Evolutionary conservation across 129 eudicot species (phyloP).

Genomic region (Helianthus tuberosus): DNA sequence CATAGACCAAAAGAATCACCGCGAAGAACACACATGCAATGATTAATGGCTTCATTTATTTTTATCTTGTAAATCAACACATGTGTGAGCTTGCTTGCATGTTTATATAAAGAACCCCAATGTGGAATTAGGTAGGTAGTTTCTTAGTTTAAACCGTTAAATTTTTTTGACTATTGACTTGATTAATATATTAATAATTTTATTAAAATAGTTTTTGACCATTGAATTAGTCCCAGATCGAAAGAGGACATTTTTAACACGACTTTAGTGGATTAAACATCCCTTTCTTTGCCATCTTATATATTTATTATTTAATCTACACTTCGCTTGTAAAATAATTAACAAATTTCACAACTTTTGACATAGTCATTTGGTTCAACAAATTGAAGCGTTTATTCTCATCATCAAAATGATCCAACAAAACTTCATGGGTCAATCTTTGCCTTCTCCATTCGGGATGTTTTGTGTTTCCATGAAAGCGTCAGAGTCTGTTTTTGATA

Average conservation of each 20-base stretch:
- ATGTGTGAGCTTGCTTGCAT: not conserved
- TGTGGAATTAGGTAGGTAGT: conserved; percentile 12
- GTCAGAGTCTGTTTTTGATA: too few relatives aligned
- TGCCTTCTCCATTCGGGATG: too few relatives aligned
- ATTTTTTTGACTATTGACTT: conserved; percentile 36
- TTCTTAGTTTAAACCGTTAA: conserved; percentile 17
- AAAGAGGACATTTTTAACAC: conserved; percentile 1
- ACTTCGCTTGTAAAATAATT: not conserved
- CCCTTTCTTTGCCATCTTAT: not conserved
- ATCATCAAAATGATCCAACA: not conserved
- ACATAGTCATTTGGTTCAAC: not conserved
- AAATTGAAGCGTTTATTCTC: not conserved
- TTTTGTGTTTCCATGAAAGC: too few relatives aligned
- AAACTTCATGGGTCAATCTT: not conserved
- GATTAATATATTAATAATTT: not conserved
- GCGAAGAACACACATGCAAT: conserved; percentile 28
- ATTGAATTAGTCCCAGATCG: conserved; percentile 28
- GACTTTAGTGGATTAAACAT: not conserved
- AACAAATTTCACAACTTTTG: not conserved
- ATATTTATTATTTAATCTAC: not conserved
- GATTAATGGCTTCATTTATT: conserved; percentile 37
- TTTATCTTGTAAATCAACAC: conserved; percentile 1
- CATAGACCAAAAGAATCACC: conserved; percentile 19
- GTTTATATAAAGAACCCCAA: conserved; percentile 11
- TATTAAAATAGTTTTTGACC: conserved; percentile 7